Evolutionary conservation across 805 yeast genomes (phyloP).

Genomic region (Allodekkera sacchari): DNA sequence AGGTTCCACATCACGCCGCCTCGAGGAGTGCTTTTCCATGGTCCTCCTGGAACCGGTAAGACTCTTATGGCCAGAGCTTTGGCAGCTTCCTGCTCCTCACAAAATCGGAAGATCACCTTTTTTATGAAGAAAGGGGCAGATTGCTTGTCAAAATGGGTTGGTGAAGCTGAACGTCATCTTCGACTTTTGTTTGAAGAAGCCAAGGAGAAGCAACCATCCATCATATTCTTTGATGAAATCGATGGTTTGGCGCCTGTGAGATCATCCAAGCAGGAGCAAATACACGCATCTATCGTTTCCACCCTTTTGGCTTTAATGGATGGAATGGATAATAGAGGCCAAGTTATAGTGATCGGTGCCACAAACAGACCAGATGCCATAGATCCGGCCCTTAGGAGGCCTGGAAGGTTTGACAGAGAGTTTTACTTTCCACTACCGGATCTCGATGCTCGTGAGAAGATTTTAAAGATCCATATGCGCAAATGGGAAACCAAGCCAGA

Average conservation of each 20-base stretch:
- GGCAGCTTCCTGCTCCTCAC: conserved; percentile 89
- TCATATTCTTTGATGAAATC: conserved; percentile 94
- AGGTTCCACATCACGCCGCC: conserved; percentile 92
- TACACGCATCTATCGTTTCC: conserved; percentile 94
- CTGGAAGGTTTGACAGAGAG: conserved; percentile 95
- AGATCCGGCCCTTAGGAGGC: conserved; percentile 96
- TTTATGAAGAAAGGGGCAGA: conserved; percentile 99
- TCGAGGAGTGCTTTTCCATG: conserved; percentile 93
- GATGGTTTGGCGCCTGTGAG: conserved; percentile 98
- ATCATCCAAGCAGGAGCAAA: conserved; percentile 95
- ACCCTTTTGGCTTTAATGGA: conserved; percentile 95
- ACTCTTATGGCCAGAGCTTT: conserved; percentile 96
- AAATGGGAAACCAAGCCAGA: conserved; percentile 78
- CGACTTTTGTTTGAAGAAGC: conserved; percentile 93
- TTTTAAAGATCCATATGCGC: conserved; percentile 76
- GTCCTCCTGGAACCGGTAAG: conserved; percentile 99
- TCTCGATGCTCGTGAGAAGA: conserved; percentile 64
- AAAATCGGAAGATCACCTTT: conserved; percentile 80
- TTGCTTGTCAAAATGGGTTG: conserved; percentile 96
- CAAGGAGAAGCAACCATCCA: conserved; percentile 88
- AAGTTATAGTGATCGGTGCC: conserved; percentile 96
- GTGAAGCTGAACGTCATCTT: conserved; percentile 95
- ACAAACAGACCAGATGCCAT: conserved; percentile 96
- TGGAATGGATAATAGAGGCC: conserved; percentile 98
- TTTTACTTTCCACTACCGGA: conserved; percentile 95